Conservation (phyloP, 176 grass and related monocot species). For the Bromus sterilis region DNA sequence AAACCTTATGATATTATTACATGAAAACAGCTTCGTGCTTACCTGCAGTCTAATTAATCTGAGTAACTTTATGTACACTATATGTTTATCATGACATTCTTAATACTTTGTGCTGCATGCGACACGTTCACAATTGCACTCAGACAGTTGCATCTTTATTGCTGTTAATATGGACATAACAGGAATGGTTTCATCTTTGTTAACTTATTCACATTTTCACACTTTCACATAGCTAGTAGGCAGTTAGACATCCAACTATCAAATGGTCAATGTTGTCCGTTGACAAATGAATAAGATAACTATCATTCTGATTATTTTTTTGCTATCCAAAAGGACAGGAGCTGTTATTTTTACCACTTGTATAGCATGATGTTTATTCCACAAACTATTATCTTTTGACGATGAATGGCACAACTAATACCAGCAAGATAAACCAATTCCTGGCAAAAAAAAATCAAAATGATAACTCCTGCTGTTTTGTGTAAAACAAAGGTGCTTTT, state of each 20-base stretch:
- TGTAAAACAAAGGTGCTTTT: not conserved
- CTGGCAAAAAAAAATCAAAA: not conserved
- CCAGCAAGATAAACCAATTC: not conserved
- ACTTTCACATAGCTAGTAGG: not conserved
- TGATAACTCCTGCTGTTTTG: not conserved
- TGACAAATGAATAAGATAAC: not conserved
- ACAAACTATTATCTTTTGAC: not conserved
- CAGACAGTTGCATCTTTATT: not conserved
- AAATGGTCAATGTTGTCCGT: not conserved
- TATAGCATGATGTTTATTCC: not conserved
- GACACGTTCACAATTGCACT: not conserved
- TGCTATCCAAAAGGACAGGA: not conserved
- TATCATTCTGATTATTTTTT: not conserved
- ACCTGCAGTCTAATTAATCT: not conserved
- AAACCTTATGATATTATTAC: not conserved
- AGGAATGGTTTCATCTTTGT: not conserved
- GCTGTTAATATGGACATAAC: not conserved
- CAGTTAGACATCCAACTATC: not conserved
- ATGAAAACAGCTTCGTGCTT: not conserved
- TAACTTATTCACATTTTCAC: not conserved
- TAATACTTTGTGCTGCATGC: constrained; percentile 8
- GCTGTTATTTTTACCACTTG: not conserved
- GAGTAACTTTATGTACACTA: not conserved
- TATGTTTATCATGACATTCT: constrained; percentile 1
- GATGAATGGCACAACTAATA: not conserved